These are phyloP conservation scores for Tolypocladium album DNA, from an alignment of 2,329 filamentous ascomycete genomes.

Conservation along the genomic window DNA sequence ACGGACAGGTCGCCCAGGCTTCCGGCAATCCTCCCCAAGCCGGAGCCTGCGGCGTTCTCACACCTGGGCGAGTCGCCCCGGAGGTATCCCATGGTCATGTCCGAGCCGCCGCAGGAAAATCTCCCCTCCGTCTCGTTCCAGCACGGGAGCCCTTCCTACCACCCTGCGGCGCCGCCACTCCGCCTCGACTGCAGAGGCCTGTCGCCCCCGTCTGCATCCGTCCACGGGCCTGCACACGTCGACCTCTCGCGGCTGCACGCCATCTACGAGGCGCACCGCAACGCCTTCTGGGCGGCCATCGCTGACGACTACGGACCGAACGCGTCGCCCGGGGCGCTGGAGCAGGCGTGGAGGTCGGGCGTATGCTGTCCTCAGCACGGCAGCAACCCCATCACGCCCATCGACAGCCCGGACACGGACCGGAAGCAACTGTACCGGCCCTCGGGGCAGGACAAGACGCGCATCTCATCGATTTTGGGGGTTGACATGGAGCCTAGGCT, in stretches of 20 bases:
- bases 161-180: slow-evolving; percentile 32
- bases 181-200: slow-evolving; percentile 49
- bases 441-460: slow-evolving; percentile 38
- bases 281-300: slow-evolving; percentile 62
- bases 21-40: slow-evolving; percentile 57
- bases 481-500: slow-evolving; percentile 2
- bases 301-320: slow-evolving; percentile 61
- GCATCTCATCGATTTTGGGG: slow-evolving; percentile 52
- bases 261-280: slow-evolving; percentile 60
- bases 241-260: slow-evolving; percentile 56
- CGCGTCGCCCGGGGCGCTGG: slow-evolving; percentile 50
- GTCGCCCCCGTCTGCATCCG: slow-evolving; percentile 21
- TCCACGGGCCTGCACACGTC: slow-evolving; percentile 32
- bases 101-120: slow-evolving; percentile 34
- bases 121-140: slow-evolving; percentile 30
- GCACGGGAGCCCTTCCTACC: slow-evolving; percentile 16
- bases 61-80: slow-evolving; percentile 23
- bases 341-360: slow-evolving; percentile 57
- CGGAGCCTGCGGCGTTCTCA: slow-evolving; percentile 37
- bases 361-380: slow-evolving; percentile 26
- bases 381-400: slow-evolving; percentile 40
- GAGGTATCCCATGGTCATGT: slow-evolving; percentile 29
- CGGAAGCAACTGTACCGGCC: slow-evolving; percentile 31
- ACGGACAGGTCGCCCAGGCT: slow-evolving; percentile 34
- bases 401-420: slow-evolving; percentile 36